A percentile compares a stretch with the other conserved stretches of the same genome.
phyloP scores from a whole-genome alignment of 164 flowering plant species.

The Tinospora cordifolia region DNA sequence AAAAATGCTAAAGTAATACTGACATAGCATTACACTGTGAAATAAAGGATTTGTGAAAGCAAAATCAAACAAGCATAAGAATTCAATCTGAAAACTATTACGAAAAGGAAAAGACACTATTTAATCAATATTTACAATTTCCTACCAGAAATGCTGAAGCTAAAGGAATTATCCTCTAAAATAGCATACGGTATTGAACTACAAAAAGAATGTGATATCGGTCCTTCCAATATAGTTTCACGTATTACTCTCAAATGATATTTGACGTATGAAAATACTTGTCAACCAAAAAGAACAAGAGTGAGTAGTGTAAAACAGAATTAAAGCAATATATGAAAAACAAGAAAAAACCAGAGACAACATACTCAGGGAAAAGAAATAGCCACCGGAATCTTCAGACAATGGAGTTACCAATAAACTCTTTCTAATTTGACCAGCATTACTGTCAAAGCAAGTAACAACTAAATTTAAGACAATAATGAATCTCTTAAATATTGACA shows the following conservation, averaged over 20 bases:
- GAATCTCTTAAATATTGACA: no score
- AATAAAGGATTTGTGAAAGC: neutral
- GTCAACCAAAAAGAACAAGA: neutral
- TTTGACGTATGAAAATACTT: neutral
- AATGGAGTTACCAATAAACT: slow-evolving; percentile 53
- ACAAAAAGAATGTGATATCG: neutral
- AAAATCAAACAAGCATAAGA: neutral
- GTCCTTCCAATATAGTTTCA: neutral
- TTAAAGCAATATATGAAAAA: neutral
- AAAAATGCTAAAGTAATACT: neutral
- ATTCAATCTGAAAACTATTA: neutral
- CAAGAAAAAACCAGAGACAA: neutral
- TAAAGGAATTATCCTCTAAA: neutral
- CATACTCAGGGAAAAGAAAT: slow-evolving; percentile 67
- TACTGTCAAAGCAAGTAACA: slow-evolving; percentile 34
- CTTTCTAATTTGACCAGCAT: slow-evolving; percentile 87
- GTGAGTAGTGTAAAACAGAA: neutral
- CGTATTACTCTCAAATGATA: neutral
- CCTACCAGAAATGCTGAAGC: neutral
- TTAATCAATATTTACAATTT: neutral
- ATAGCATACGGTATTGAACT: neutral
- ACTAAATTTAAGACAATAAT: neutral
- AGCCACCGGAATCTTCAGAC: slow-evolving; percentile 46
- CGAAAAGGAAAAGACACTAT: neutral
- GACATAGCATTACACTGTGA: neutral